A percentile compares a stretch with the other conserved stretches of the same genome.
These are phyloP conservation scores for Pleurotus citrinopileatus DNA, from an alignment of 768 basidiomycete species.

Conservation along the genomic window DNA sequence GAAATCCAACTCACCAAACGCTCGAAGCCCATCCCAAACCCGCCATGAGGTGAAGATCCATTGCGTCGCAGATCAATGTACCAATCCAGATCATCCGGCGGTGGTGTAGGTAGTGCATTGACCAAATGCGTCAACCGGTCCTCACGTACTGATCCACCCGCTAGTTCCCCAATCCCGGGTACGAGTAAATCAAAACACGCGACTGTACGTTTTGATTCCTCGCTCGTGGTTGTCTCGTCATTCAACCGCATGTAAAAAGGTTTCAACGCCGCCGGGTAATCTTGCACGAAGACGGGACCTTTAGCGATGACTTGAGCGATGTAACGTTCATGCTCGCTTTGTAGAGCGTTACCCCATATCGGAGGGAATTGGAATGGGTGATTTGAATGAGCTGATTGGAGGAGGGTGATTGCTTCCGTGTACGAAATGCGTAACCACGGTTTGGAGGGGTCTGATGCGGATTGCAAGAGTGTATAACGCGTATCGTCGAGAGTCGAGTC, in stretches of 20 bases:
- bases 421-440: constrained; percentile 80
- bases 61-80: constrained; percentile 82
- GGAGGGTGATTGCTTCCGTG: constrained; percentile 63
- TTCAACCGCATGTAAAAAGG: constrained; percentile 96
- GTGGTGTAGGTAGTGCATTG: background rate
- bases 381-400: constrained; percentile 36
- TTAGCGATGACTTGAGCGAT: constrained; percentile 65
- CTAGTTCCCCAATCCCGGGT: constrained; percentile 85
- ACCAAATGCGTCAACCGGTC: constrained; percentile 45
- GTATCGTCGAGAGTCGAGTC: too few species aligned
- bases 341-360: constrained; percentile 66
- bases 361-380: constrained; percentile 55
- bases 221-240: constrained; percentile 46
- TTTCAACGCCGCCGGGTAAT: constrained; percentile 82
- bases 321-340: constrained; percentile 93
- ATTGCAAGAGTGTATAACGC: constrained; percentile 23
- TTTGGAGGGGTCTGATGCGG: constrained; percentile 27
- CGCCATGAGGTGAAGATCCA: constrained; percentile 90
- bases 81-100: constrained; percentile 45
- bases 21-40: constrained; percentile 96
- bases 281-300: constrained; percentile 87
- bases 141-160: constrained; percentile 88
- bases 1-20: constrained; percentile 83
- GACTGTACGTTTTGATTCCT: constrained; percentile 65
- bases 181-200: constrained; percentile 97